Base-by-base conservation (phyloP, 2,329 filamentous ascomycete species). In the Colletotrichum tofieldiae region DNA sequence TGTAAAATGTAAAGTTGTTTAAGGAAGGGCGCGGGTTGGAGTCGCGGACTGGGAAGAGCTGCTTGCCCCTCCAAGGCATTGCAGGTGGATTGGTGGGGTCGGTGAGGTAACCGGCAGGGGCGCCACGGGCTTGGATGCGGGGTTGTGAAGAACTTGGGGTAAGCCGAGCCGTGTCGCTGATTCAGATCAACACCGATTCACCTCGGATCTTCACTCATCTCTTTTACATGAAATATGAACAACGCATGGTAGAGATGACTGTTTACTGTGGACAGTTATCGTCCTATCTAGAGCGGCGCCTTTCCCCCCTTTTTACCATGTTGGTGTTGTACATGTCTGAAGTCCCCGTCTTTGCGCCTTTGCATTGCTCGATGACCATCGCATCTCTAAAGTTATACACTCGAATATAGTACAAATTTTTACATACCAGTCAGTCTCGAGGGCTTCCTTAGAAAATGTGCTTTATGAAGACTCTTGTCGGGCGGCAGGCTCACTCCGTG, bases 71-170 rank as follows among this genome's bases (percentile, higher is more conserved):
- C 67, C 61, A 66, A 54, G 2, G 49, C 26, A 45, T 20, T 65
- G 16, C 26, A 23, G 54, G 58, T 23, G 32, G 29, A 29, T 72
- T 65, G 59, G 65, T 4, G 69, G 69, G 59, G 59, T 69, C 69
- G 26, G 59, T 72, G 70, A 72, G 70, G 65, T 72, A 72, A 70
- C 58, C 41, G 18, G 32, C 18, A 62, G 32, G 52, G 7, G 9
- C 8, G 51, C 41, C 63, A 35, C 35, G 16, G 56, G 37, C 47
- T 54, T 51, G 26, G 41, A 16, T 64, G 68, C 72, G 72, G 68
- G 68, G 72, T 73, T 73, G 71, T 14, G 62, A 23, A 35, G 58
- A 61, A 55, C 68, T 67, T 65, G 58, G 72, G 67, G 71, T 69
- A n/a, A 18, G 26, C 14, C 20, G 18, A n/a, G 18, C 51, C 8